Base-by-base conservation (phyloP, 106 monocot species). In the Phalaenopsis aphrodite region DNA sequence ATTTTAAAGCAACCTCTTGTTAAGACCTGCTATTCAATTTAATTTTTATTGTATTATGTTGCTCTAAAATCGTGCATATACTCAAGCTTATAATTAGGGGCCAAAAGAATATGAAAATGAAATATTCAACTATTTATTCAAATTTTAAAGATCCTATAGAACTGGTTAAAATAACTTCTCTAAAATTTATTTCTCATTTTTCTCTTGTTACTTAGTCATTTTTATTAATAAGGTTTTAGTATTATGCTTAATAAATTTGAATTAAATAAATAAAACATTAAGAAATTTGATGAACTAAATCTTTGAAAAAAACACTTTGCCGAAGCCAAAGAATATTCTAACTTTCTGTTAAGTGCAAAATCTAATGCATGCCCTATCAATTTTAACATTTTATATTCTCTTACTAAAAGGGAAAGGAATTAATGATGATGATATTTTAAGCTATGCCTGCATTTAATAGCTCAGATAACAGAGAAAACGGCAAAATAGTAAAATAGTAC, bases 341-440 rank as follows among this genome's bases (percentile, higher is more conserved):
- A 93, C 82, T 96, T 96, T 68, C 96, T 91, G 41, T 91, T 91
- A 91, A 64, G 96, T 96, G 82, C 96, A 96, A 77, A 93, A 91
- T 58, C 96, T 93, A 46, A 93, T 96, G 75, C 93, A 96, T 14
- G 93, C 96, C 73, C 93, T 84, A 76, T 94, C 92, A 82, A 96
- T 96, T 84, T 92, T 92, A 39, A 96, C 93, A 78, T 93, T 82
- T 88, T 96, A 86, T 93, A 96, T 77, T 96, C 91, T 85, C 96
- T 96, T 82, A 91, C 96, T 82, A 92, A 69, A 78, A 11, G 77
- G 37, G 77, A 46, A 75, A 39, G 45, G 0, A 18, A 76, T 18
- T 74, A 42, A 23, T 41, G 41, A 68, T 43, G 43, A 47, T 43
- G 64, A 42, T 73, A 73, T 42, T 41, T 41, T 5, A 42, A 73